Percentiles rank a stretch among this genome's conserved stretches.
Conservation (phyloP, 2,329 filamentous ascomycete genomes). For the Celoporthe dispersa region DNA sequence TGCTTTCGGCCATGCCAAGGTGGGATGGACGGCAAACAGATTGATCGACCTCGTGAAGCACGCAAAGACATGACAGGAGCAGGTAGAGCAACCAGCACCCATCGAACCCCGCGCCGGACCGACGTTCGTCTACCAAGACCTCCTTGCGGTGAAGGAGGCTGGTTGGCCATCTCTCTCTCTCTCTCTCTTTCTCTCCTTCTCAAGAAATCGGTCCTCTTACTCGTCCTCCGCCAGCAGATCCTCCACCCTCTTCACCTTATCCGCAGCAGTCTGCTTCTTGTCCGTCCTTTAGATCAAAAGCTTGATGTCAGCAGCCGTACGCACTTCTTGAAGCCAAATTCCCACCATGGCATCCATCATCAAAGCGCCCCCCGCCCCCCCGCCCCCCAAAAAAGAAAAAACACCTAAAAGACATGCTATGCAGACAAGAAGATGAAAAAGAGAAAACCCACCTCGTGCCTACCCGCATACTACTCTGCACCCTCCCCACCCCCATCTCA, state of each 20-base stretch:
- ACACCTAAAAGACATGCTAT: constrained; percentile 13
- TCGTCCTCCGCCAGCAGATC: constrained; percentile 48
- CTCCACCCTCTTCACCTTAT: constrained; percentile 73
- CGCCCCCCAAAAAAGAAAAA: neutral
- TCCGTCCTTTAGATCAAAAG: constrained; percentile 64
- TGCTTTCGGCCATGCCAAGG: neutral
- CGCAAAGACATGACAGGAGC: neutral
- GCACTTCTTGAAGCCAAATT: neutral
- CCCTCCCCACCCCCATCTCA: constrained; percentile 73
- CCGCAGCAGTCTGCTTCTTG: constrained; percentile 78
- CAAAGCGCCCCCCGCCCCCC: neutral
- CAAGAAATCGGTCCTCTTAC: neutral
- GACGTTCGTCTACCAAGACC: neutral
- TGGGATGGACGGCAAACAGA: neutral
- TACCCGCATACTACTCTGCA: constrained; percentile 87
- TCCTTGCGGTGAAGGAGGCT: neutral
- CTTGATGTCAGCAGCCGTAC: neutral
- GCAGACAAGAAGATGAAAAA: neutral
- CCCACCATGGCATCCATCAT: neutral
- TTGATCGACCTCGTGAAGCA: neutral
- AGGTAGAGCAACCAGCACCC: neutral
- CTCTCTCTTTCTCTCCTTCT: neutral
- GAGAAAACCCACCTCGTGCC: constrained; percentile 69
- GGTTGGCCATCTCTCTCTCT: neutral
- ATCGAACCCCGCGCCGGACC: neutral